phyloP scores from a whole-genome alignment of 2,329 filamentous ascomycete species.

The Fusarium sp. region DNA sequence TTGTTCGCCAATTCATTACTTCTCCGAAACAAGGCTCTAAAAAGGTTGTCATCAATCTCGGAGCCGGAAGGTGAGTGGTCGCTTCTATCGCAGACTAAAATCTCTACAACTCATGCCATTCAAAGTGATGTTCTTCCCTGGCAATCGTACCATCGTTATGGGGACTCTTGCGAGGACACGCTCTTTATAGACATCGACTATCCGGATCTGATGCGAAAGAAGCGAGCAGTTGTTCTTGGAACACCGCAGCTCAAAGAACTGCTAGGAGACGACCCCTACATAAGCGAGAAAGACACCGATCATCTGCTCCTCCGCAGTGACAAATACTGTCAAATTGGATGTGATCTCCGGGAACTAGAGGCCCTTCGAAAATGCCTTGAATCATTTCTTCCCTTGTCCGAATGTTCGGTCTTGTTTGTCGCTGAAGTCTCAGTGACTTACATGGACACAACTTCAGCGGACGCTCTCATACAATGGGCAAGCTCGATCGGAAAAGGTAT shows the following conservation, averaged over 20 bases:
- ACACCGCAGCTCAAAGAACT: slow-evolving; percentile 66
- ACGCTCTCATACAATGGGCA: slow-evolving; percentile 83
- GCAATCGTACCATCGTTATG: slow-evolving; percentile 78
- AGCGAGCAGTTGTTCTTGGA: slow-evolving; percentile 73
- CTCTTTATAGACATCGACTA: slow-evolving; percentile 90
- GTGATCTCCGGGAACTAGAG: slow-evolving; percentile 77
- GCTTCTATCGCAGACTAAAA: background rate
- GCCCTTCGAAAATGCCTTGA: slow-evolving; percentile 70
- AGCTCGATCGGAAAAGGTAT: slow-evolving; percentile 74
- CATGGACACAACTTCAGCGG: slow-evolving; percentile 79
- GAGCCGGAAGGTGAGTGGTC: slow-evolving; percentile 83
- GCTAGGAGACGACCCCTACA: slow-evolving; percentile 46
- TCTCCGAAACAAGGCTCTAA: slow-evolving; percentile 58
- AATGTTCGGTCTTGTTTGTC: slow-evolving; percentile 77
- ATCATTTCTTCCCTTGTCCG: slow-evolving; percentile 65
- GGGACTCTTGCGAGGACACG: slow-evolving; percentile 65
- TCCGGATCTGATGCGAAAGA: slow-evolving; percentile 79
- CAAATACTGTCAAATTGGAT: slow-evolving; percentile 82
- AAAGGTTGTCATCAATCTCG: slow-evolving; percentile 85
- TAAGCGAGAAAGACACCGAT: slow-evolving; percentile 55
- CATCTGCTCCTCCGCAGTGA: slow-evolving; percentile 71
- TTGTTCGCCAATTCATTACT: slow-evolving; percentile 78
- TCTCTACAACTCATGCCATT: slow-evolving; percentile 10
- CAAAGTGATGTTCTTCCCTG: slow-evolving; percentile 86
- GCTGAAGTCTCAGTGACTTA: slow-evolving; percentile 94